These are phyloP conservation scores for Limnomonas spitsbergensis DNA, from an alignment of 139 green algal genomes.

Conservation along the genomic window DNA sequence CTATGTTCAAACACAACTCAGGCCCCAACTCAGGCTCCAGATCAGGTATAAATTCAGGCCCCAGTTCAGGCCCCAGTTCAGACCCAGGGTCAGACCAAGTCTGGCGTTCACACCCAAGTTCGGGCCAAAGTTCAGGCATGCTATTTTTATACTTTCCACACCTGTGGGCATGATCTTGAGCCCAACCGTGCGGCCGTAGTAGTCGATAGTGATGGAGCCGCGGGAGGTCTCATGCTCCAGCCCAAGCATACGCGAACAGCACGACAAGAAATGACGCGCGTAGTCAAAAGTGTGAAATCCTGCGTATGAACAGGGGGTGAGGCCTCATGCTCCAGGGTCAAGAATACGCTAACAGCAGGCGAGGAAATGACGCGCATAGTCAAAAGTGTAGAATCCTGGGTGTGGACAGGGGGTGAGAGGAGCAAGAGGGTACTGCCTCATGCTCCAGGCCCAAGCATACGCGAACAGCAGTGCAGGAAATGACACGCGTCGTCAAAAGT, in stretches of 20 bases:
- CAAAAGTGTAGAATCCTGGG: slow-evolving; percentile 95
- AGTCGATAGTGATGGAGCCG: slow-evolving; percentile 90
- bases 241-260: slow-evolving; percentile 91
- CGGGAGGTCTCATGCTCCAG: slow-evolving; percentile 89
- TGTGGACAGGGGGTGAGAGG: too few species aligned
- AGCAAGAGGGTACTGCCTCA: slow-evolving; percentile 51
- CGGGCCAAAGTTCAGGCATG: not conserved
- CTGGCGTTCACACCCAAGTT: slow-evolving; percentile 80
- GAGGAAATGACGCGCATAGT: slow-evolving; percentile 98
- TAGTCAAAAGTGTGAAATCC: slow-evolving; percentile 99
- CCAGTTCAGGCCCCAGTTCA: too few species aligned
- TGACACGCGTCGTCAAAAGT: slow-evolving; percentile 98
- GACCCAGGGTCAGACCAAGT: too few species aligned
- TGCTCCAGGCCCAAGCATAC: slow-evolving; percentile 96
- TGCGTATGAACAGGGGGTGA: slow-evolving; percentile 57
- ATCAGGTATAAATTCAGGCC: too few species aligned
- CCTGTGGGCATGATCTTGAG: slow-evolving; percentile 98
- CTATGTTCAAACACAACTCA: too few species aligned
- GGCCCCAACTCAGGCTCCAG: too few species aligned
- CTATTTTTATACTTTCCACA: slow-evolving; percentile 9
- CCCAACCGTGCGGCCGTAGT: slow-evolving; percentile 91
- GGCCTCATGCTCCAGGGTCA: slow-evolving; percentile 90
- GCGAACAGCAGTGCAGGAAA: slow-evolving; percentile 92
- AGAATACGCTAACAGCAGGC: slow-evolving; percentile 93
- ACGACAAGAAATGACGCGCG: slow-evolving; percentile 96